Base-by-base conservation (phyloP, 495 filamentous ascomycete genomes). In the Penicillium canescens region DNA sequence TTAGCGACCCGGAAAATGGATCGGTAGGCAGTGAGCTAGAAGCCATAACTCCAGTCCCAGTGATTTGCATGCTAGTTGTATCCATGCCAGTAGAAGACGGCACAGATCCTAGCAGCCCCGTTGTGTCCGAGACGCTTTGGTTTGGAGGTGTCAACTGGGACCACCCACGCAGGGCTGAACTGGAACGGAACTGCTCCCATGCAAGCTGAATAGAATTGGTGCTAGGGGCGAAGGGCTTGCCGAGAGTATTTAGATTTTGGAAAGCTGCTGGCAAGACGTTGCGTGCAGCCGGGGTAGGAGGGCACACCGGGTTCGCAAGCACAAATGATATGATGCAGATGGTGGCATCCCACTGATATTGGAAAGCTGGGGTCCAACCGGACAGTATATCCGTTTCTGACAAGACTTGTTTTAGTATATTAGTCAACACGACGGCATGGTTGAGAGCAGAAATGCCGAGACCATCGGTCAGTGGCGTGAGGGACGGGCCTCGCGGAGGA, bases 331-430 rank as follows among this genome's bases (percentile, higher is more conserved):
- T 55, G 1, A 81, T 60, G 11, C 75, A 68, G 21, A 81, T 61
- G 14, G 72, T 60, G 0, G 77, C 77, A 50, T 80, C 78, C 78
- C 79, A 82, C 56, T 78, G 73, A 56, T 68, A 79, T 37, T 78
- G 76, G 33, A 78, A 80, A 0, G 60, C 67, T 45, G 77, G 69
- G 46, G 72, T 57, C 69, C 74, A 79, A 6, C 78, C 77, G 6
- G 50, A 58, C 1, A 83, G 57, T 28, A 80, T 51, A 34, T 72
- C 66, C 2, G 77, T 80, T 26, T 72, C 66, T 0, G 61, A 61
- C 7, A 82, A 59, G 6, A 76, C 61, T 55, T 84, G 79, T 46
- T 77, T 65, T 18, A 81, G 61, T 2, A 82, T 78, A 14, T 63
- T 60, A 2, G 76, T 83, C 26, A 74, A 54, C 1, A 72, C 61